phyloP scores from a whole-genome alignment of 2,329 filamentous ascomycete genomes.

The Gliomastix tumulicola region DNA sequence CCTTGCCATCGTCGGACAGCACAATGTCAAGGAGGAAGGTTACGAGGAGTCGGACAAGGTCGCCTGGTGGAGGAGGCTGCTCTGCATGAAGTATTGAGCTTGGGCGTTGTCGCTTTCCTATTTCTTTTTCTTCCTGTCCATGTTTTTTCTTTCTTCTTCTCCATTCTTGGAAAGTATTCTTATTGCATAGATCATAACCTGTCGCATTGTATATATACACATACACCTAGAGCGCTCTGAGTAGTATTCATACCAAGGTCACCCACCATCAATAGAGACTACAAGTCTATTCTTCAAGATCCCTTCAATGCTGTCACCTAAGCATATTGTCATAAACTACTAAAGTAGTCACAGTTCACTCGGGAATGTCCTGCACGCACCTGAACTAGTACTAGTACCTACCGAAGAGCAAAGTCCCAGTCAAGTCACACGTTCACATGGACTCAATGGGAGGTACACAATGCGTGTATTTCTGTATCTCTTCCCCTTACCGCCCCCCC shows the following conservation, averaged over 20 bases:
- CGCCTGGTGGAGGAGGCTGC: slow-evolving; percentile 7
- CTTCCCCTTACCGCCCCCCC: too few species aligned
- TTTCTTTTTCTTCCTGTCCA: not conserved
- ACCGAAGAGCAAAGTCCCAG: too few species aligned
- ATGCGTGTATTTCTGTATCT: too few species aligned
- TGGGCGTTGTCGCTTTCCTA: not conserved
- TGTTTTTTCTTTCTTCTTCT: not conserved
- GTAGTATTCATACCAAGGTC: too few species aligned
- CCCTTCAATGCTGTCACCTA: not conserved
- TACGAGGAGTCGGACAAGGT: slow-evolving; percentile 28
- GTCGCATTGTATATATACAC: not conserved
- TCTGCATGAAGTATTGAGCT: slow-evolving; percentile 1
- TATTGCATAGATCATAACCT: not conserved
- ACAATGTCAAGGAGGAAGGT: slow-evolving; percentile 72
- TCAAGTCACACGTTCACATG: too few species aligned
- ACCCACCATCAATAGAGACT: too few species aligned
- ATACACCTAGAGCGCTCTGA: not conserved
- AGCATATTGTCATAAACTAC: not conserved
- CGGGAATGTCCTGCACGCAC: too few species aligned
- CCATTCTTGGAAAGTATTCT: too few species aligned
- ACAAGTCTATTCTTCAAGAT: not conserved
- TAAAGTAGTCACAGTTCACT: too few species aligned
- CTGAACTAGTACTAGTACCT: too few species aligned
- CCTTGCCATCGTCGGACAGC: slow-evolving; percentile 71
- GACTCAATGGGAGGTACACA: too few species aligned